A percentile compares a stretch with the other conserved stretches of the same genome.
phyloP scores from a whole-genome alignment of 768 basidiomycete genomes.

The Collybiopsis confluens region DNA sequence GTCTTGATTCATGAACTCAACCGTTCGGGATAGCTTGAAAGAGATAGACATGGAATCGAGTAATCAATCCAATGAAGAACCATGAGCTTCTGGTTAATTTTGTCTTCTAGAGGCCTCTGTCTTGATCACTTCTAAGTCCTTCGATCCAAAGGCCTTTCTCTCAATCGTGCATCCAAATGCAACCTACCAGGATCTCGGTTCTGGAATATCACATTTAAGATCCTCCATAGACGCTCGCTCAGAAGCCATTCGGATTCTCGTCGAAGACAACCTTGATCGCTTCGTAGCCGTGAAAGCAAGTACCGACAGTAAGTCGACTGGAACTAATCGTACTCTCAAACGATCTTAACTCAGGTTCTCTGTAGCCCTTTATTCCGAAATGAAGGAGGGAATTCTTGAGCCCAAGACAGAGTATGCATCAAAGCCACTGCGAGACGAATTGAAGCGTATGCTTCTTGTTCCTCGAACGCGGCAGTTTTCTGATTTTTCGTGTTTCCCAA shows the following conservation, averaged over 20 bases:
- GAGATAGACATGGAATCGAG: constrained; percentile 78
- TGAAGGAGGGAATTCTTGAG: constrained; percentile 84
- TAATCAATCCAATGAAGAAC: constrained; percentile 27
- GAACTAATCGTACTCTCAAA: background rate
- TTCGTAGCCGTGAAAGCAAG: constrained; percentile 97
- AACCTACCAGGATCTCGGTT: constrained; percentile 84
- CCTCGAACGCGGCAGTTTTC: background rate
- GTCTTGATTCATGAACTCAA: constrained; percentile 6
- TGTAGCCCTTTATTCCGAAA: constrained; percentile 83
- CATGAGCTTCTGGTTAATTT: background rate
- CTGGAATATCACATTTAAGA: constrained; percentile 70
- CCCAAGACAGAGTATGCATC: constrained; percentile 79
- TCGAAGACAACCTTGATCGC: constrained; percentile 96
- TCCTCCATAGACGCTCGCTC: constrained; percentile 85
- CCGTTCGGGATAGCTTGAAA: constrained; percentile 39
- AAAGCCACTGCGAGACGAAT: constrained; percentile 72
- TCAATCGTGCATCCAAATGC: constrained; percentile 92
- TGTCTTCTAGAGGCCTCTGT: constrained; percentile 63
- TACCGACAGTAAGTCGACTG: constrained; percentile 68
- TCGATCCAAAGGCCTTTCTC: constrained; percentile 93
- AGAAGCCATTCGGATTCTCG: constrained; percentile 90
- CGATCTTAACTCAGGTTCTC: constrained; percentile 7
- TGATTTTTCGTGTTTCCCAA: background rate
- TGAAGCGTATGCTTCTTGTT: constrained; percentile 62
- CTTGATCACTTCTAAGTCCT: constrained; percentile 86